Evolutionary conservation across 1,284 basidiomycete species (phyloP).

Genomic region (Cystobasidium slooffiae): DNA sequence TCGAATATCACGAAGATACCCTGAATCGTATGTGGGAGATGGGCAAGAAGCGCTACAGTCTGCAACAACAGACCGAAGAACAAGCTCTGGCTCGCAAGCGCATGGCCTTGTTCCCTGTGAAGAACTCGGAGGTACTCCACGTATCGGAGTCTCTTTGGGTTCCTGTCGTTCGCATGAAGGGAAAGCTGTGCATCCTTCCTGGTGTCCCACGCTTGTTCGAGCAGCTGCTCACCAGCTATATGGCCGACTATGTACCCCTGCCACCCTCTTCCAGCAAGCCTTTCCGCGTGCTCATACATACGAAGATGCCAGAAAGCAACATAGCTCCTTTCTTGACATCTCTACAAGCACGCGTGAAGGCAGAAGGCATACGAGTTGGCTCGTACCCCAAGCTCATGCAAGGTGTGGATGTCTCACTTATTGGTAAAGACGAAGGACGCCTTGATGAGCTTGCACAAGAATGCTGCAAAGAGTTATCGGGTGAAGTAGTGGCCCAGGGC

Average conservation of each 20-base stretch:
- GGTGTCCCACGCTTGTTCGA: constrained; percentile 57
- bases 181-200: constrained; percentile 59
- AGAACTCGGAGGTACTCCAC: constrained; percentile 50
- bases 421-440: constrained; percentile 69
- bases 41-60: constrained; percentile 58
- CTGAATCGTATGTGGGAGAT: constrained; percentile 74
- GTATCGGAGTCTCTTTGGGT: constrained; percentile 57
- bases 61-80: constrained; percentile 46
- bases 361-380: constrained; percentile 67
- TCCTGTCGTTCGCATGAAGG: constrained; percentile 57
- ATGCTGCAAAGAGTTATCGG: constrained; percentile 61
- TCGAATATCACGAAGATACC: constrained; percentile 79
- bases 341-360: constrained; percentile 73
- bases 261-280: constrained; percentile 50
- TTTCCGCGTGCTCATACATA: constrained; percentile 51
- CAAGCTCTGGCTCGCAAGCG: constrained; percentile 48
- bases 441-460: constrained; percentile 64
- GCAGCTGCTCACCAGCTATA: constrained; percentile 50
- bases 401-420: constrained; percentile 73
- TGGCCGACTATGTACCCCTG: constrained; percentile 50
- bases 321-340: constrained; percentile 85
- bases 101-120: constrained; percentile 53
- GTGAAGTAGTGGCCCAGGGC: constrained; percentile 60
- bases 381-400: constrained; percentile 51
- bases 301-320: constrained; percentile 71